Percentiles rank a stretch among this genome's conserved stretches.
Conservation (phyloP, 225 moss, liverwort and hornwort genomes). For the Thuidium tamariscinum region DNA sequence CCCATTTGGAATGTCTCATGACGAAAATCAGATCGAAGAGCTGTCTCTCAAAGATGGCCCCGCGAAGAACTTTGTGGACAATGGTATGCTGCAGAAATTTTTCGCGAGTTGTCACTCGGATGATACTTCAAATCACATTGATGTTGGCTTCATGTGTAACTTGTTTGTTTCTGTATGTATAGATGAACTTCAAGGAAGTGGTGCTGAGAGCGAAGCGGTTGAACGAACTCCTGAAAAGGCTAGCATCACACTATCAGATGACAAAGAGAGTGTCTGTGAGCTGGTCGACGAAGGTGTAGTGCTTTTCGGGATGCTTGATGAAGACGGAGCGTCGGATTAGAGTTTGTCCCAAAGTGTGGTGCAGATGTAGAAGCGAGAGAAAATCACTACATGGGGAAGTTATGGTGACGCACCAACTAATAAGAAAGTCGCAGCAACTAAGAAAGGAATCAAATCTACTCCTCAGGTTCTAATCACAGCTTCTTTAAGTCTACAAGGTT, state of each 20-base stretch:
- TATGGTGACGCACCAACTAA: constrained; percentile 40
- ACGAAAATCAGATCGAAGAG: constrained; percentile 1
- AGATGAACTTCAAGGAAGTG: constrained; percentile 1
- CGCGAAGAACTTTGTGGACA: neutral
- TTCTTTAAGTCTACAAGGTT: neutral
- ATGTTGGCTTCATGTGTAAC: neutral
- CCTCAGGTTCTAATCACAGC: constrained; percentile 48
- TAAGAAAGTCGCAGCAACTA: constrained; percentile 44
- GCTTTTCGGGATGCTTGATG: constrained; percentile 78
- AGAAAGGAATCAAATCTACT: constrained; percentile 50
- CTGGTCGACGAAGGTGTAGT: constrained; percentile 50
- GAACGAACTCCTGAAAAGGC: neutral
- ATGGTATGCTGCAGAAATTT: constrained; percentile 14
- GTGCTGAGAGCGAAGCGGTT: neutral
- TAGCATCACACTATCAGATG: neutral
- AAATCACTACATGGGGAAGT: constrained; percentile 62
- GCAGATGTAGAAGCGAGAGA: constrained; percentile 58
- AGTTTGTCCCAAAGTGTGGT: constrained; percentile 64
- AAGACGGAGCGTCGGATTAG: constrained; percentile 54
- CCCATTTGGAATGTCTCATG: neutral
- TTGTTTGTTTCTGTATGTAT: neutral
- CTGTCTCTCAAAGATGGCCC: neutral
- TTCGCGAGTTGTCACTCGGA: neutral
- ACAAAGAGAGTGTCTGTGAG: constrained; percentile 10
- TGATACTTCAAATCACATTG: neutral